Base-by-base conservation (phyloP, 2,329 filamentous ascomycete species). In the Aspergillus tamarii region DNA sequence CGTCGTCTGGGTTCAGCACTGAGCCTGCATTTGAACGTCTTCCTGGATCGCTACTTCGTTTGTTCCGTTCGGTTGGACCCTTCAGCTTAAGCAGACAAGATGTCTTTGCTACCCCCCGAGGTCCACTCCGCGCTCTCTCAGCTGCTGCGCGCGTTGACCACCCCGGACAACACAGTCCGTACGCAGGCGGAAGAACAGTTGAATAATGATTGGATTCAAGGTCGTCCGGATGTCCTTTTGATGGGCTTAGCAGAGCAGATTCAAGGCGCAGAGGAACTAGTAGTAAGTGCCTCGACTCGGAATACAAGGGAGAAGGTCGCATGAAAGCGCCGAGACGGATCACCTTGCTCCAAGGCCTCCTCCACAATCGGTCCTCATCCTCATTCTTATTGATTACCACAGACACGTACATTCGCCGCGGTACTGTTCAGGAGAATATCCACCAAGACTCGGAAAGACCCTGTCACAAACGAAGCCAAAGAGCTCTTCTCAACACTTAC, bases 241-340 rank as follows among this genome's bases (percentile, higher is more conserved):
- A 95, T 98, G 91, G 95, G 94, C 69, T 83, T 99, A 72, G 94
- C 91, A 46, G 95, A 98, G 82, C 94, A 98, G 81, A 89, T 97
- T 71, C 89, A 92, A 74, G 88, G 86, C 68, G 88, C 91, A n/a
- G 87, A 88, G 70, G 89, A 94, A 74, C 83, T 88, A 70, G 84
- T 87, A 64, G 92, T 95, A 85, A 80, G 87, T 81, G 30, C 28
- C 43, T 34, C 61, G 28, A 45, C 30, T 21, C 11, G 32, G 26
- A 58, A 36, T 61, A 36, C 59, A 21, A 41, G 32, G 46, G 39
- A 19, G 21, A 45, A n/a, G 45, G 30, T 34, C 36, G 43, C 19
- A 39, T 36, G 34, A 43, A 45, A 45, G 54, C 19, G 34, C 16
- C 39, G 39, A 43, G 28, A 21, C 8, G 39, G 19, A 39, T 57